Evolutionary conservation across 352 stramenopile species (phyloP).

Genomic region (Hyaloperonospora arabidopsidis): DNA sequence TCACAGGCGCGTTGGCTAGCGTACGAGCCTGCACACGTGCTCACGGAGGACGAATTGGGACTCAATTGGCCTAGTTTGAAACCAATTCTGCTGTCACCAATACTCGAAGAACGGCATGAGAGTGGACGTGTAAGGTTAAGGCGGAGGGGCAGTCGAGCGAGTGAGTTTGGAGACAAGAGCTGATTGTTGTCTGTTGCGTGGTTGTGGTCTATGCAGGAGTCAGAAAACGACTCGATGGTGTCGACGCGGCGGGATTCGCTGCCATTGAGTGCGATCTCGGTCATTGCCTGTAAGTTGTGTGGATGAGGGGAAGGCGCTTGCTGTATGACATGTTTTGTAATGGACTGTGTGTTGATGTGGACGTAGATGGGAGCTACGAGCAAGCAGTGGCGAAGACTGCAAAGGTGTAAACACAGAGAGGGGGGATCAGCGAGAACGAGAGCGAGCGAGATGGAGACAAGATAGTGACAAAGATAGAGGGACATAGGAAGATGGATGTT

Average conservation of each 20-base stretch:
- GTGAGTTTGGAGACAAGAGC: neutral
- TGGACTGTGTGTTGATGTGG: constrained; percentile 6
- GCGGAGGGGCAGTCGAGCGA: neutral
- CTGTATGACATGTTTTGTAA: neutral
- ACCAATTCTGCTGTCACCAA: constrained; percentile 57
- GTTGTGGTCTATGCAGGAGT: constrained; percentile 26
- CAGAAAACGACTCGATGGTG: constrained; percentile 38
- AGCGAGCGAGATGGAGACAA: neutral
- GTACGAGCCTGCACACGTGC: constrained; percentile 33
- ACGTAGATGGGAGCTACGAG: constrained; percentile 36
- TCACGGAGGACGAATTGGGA: constrained; percentile 25
- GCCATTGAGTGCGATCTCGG: constrained; percentile 33
- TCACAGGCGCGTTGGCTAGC: constrained; percentile 61
- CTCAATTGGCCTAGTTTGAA: constrained; percentile 48
- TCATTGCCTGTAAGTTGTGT: constrained; percentile 37
- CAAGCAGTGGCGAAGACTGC: constrained; percentile 22
- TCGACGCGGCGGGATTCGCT: constrained; percentile 30
- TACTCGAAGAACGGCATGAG: constrained; percentile 51
- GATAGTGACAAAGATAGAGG: neutral
- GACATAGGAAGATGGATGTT: neutral
- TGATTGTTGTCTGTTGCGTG: no score
- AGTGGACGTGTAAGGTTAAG: constrained; percentile 33
- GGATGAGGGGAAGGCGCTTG: neutral
- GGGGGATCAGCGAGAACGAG: no score
- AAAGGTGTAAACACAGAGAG: constrained; percentile 13